Base-by-base conservation (phyloP, 1,139 yeast species). In the Scheffersomyces segobiensis region DNA sequence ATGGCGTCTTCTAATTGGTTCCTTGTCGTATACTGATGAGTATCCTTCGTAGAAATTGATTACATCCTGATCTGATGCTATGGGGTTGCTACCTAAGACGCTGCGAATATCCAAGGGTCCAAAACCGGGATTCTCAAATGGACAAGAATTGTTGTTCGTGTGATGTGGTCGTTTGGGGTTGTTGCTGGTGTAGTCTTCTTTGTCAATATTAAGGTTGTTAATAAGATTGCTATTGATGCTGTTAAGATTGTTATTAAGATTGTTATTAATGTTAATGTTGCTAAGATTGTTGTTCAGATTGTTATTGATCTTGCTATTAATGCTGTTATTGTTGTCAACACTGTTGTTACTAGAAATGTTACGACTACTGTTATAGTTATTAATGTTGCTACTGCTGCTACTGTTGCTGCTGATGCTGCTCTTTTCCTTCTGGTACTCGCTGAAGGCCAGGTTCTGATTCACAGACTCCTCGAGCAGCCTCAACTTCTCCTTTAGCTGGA, bases 31-130 rank as follows among this genome's bases (percentile, higher is more conserved):
- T 0, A 76, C 59, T 0, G 77, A 67, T 18, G 68, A 63, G 59
- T 76, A 75, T 3, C 75, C 74, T n/a, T 69, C 69, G 59, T 66
- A 71, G 57, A 79, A 77, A 56, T 71, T 75, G 55, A 78, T 70
- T 4, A 67, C 64, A 54, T 78, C 83, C 22, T 63, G 61, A 12
- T 60, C 56, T 5, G 67, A 61, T 6, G 62, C 65, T 14, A 58
- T 59, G 2, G 71, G 73, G 56, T 64, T 64, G 12, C 32, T 56
- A 1, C 62, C 62, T 8, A 57, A 26, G n/a, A 51, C 53, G 21
- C 22, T 32, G 8, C 21, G 26, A 18, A 22, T n/a, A 20, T 49
- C 24, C 19, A 49, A n/a, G 17, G 19, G 8, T n/a, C 42, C 42
- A 14, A 32, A 32, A 14, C 17, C 42, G 12, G 42, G 17, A 10